Conservation (phyloP, 2,329 filamentous ascomycete species). For the Fusarium multiceps region DNA sequence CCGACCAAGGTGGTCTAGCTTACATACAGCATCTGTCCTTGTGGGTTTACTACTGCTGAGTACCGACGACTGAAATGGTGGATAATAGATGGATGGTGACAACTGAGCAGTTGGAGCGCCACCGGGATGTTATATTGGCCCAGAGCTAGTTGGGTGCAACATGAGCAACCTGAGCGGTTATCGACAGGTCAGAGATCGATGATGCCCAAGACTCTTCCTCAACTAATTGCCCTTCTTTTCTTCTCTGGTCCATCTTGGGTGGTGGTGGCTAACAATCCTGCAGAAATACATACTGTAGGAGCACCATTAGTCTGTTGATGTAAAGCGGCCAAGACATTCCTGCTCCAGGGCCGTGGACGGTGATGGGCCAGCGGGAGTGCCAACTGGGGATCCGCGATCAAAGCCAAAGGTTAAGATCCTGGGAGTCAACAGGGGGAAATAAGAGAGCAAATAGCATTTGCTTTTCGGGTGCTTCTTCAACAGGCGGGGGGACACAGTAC, state of each 20-base stretch:
- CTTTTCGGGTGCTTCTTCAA: constrained; percentile 11
- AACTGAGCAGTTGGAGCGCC: constrained; percentile 40
- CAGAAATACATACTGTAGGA: constrained; percentile 13
- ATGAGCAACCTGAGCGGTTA: constrained; percentile 30
- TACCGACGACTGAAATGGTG: constrained; percentile 44
- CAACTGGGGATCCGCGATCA: constrained; percentile 27
- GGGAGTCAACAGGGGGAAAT: constrained; percentile 4
- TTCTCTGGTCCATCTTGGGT: constrained; percentile 10
- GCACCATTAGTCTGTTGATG: constrained; percentile 20
- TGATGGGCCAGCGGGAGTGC: constrained; percentile 15
- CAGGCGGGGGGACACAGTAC: constrained; percentile 5
- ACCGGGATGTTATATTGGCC: constrained; percentile 41
- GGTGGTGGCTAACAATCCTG: constrained; percentile 21
- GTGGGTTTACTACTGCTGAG: constrained; percentile 40
- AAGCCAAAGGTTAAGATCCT: constrained; percentile 14
- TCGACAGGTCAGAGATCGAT: constrained; percentile 38
- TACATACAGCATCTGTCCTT: constrained; percentile 22
- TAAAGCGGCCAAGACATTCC: constrained; percentile 33
- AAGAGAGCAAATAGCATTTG: background rate
- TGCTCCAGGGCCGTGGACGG: constrained; percentile 13
- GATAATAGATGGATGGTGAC: constrained; percentile 42
- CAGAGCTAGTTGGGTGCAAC: constrained; percentile 36
- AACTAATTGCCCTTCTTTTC: constrained; percentile 15
- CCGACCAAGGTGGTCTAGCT: constrained; percentile 29
- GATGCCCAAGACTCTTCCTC: constrained; percentile 16